Evolutionary conservation across 495 filamentous ascomycete species (phyloP).

Genomic region (Terfezia claveryi): DNA sequence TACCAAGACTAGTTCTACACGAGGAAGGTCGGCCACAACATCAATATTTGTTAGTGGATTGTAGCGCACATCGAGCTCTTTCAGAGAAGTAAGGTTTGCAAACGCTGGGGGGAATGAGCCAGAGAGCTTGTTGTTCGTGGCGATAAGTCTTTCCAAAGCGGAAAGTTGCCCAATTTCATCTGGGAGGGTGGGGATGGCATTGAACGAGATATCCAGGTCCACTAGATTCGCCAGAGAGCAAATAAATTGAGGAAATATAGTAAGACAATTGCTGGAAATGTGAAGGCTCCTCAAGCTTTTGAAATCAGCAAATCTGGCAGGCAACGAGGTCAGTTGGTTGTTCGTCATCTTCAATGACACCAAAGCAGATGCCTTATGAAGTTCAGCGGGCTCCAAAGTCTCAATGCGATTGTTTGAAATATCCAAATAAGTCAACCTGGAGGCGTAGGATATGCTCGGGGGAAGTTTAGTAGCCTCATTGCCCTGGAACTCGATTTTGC

Average conservation of each 20-base stretch:
- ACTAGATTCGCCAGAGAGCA: conserved; percentile 63
- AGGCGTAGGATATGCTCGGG: conserved; percentile 60
- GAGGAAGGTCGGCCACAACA: conserved; percentile 56
- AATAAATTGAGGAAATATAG: conserved; percentile 62
- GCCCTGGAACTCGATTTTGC: conserved; percentile 82
- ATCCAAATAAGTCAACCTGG: conserved; percentile 65
- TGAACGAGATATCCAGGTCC: conserved; percentile 94
- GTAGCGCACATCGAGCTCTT: conserved; percentile 83
- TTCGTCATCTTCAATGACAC: conserved; percentile 84
- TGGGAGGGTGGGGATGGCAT: conserved; percentile 55
- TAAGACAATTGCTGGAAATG: conserved; percentile 77
- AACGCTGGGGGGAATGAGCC: conserved; percentile 52
- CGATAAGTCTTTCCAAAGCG: conserved; percentile 69
- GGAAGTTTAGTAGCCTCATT: conserved; percentile 83
- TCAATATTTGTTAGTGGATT: conserved; percentile 75
- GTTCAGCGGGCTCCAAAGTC: conserved; percentile 58
- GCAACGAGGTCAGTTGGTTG: conserved; percentile 59
- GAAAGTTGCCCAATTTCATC: conserved; percentile 52
- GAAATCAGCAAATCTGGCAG: conserved; percentile 60
- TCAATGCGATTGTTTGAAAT: conserved; percentile 86
- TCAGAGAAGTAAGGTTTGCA: conserved; percentile 47
- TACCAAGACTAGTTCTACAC: conserved; percentile 62
- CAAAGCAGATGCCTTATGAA: conserved; percentile 47
- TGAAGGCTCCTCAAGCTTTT: conserved; percentile 57
- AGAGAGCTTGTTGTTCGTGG: conserved; percentile 76